A percentile compares a stretch with the other conserved stretches of the same genome.
phyloP scores from a whole-genome alignment of 352 stramenopile species.

The Phytophthora multivora region DNA sequence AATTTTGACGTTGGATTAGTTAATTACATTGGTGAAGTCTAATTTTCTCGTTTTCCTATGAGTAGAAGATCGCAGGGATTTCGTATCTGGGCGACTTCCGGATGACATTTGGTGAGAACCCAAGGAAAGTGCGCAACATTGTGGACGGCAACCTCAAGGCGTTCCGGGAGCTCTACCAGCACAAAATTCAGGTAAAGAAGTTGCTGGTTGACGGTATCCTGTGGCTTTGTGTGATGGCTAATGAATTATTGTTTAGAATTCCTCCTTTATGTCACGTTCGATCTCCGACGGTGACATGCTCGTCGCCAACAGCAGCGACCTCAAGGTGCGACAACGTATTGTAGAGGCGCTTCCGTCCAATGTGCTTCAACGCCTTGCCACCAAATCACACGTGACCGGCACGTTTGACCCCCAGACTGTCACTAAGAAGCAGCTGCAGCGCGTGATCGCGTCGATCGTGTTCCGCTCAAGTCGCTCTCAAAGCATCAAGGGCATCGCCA shows the following conservation, averaged over 20 bases:
- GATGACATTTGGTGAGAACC: conserved; percentile 92
- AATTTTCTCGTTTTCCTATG: not conserved
- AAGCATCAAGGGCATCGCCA: conserved; percentile 90
- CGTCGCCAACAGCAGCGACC: conserved; percentile 51
- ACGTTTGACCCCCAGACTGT: conserved; percentile 30
- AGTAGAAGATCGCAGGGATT: conserved; percentile 87
- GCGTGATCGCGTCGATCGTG: conserved; percentile 69
- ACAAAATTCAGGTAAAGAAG: conserved; percentile 67
- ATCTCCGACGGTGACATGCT: conserved; percentile 47
- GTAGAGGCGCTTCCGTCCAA: conserved; percentile 60
- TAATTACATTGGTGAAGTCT: not conserved
- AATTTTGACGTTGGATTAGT: not conserved
- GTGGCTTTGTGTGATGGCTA: not conserved
- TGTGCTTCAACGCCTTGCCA: conserved; percentile 41
- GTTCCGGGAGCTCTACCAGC: conserved; percentile 77
- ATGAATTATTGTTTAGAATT: conserved; percentile 45
- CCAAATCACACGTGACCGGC: conserved; percentile 33
- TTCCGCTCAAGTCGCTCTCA: conserved; percentile 86
- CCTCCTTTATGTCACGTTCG: conserved; percentile 63
- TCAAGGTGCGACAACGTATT: conserved; percentile 44
- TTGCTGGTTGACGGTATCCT: not conserved
- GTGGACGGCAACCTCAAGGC: conserved; percentile 82
- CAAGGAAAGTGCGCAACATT: conserved; percentile 92
- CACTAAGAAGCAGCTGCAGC: conserved; percentile 74
- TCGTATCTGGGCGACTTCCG: conserved; percentile 91